Evolutionary conservation across 345 rosid genomes (phyloP), one percentile per base, ranked within the genome.

Genomic region (Melastoma malabathricum): DNA sequence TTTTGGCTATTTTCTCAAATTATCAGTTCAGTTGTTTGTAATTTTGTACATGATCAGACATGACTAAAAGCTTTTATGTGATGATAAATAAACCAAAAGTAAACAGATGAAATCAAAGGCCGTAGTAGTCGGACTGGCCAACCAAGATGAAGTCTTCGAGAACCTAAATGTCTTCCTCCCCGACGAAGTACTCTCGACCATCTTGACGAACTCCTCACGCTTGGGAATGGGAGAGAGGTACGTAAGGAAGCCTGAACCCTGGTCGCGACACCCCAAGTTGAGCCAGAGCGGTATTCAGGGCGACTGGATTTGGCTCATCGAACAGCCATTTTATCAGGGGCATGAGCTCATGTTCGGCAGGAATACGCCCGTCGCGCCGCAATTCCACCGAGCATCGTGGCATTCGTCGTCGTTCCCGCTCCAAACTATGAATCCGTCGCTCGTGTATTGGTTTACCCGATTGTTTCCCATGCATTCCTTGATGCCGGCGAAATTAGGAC

Each of bases 391-490:
- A n/a, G 96, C 71, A 66, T 86, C 95, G 56, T 86, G 96, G 50
- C 92, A 84, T 63, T 90, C 68, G 53, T 86, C 96, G 52, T 86
- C 98, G 15, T 90, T 90, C 29, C 96, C 93, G 55, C 82, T 82
- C 96, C 96, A 84, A 44, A 84, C 92, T 10, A 81, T 81, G 46
- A 90, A 69, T 19, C 85, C 85, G 18, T 78, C 73, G 25, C 64
- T 68, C 25, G 85, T 78, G 48, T 84, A 82, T 49, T 72, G 77
- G 48, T 75, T 74, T 18, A 86, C 75, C 52, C 94, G 72, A 44
- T 76, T 75, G 64, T 86, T 75, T 7, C 96, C 94, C 15, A 77
- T 77, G 16, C 96, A 84, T 61, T 86, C 96, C 69, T 82, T 90
- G 16, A 86, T 60, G 20, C 95, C 95, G 4, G 93, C 93, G 56